Conservation (phyloP, 805 yeast species). For the Starmerella khaoyaiensis region DNA sequence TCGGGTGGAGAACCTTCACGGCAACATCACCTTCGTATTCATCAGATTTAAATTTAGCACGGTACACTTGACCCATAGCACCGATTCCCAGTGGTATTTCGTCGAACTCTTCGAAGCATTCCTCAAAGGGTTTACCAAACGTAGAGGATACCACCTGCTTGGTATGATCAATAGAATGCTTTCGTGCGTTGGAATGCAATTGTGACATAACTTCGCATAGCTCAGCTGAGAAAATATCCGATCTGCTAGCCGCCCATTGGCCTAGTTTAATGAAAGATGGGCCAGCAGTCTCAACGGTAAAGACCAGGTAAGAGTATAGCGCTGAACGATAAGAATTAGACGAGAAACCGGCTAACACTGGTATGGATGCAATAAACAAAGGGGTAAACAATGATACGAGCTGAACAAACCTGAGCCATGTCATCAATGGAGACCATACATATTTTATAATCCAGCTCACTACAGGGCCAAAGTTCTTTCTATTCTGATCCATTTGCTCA, state of each 20-base stretch:
- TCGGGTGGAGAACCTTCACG: constrained; percentile 84
- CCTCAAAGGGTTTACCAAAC: constrained; percentile 50
- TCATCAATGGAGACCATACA: constrained; percentile 48
- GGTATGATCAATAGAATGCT: constrained; percentile 56
- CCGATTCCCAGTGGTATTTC: constrained; percentile 87
- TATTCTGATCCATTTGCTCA: constrained; percentile 5
- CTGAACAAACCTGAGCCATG: constrained; percentile 56
- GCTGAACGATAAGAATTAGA: constrained; percentile 31
- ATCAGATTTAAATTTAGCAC: constrained; percentile 43
- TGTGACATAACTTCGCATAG: constrained; percentile 64
- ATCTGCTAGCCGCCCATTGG: constrained; percentile 98
- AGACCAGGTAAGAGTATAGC: constrained; percentile 59
- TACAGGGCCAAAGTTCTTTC: constrained; percentile 2
- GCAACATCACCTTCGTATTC: constrained; percentile 44
- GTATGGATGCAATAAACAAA: constrained; percentile 42
- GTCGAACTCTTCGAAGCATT: constrained; percentile 66
- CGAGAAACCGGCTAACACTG: constrained; percentile 43
- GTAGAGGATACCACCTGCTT: constrained; percentile 44
- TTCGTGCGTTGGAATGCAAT: constrained; percentile 70
- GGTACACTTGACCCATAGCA: constrained; percentile 92
- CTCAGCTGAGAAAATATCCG: constrained; percentile 74
- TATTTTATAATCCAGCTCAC: constrained; percentile 26
- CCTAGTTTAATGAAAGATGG: constrained; percentile 73
- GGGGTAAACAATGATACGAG: constrained; percentile 59
- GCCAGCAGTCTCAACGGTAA: constrained; percentile 71